Evolutionary conservation across 306 rosid genomes (phyloP), one percentile per base, ranked within the genome.

Genomic region (Argentina anserina): DNA sequence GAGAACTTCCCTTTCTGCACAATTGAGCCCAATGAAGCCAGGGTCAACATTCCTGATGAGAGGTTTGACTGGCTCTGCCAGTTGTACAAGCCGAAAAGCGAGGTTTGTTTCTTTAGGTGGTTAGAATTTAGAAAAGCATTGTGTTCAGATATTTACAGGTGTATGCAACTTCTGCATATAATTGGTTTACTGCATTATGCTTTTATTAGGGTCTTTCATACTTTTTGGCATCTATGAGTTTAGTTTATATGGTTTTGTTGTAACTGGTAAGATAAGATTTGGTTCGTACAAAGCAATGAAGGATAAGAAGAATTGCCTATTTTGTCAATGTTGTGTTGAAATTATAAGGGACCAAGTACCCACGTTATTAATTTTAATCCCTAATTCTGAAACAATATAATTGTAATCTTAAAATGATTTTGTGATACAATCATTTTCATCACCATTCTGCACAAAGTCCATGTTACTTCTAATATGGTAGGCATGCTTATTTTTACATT

Each of bases 1-100:
- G 99, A 95, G 84, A 95, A 95, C 81, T 95, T 95, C 83, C 99
- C 99, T 20, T 95, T 95, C 81, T 95, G 99, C 84, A 95, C 99
- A 65, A 95, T 95, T 78, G 99, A 95, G 69, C 99, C 99, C 59
- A 91, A 95, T 78, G 99, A 95, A 78, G 99, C 99, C 9, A 85
- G 99, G 62, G 99, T 92, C 37, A 72, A 95, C 76, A 86, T 95
- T 39, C 99, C 99, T 0, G 99, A 95, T 42, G 99, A 95, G 79
- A 87, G 97, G 23, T 95, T 91, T 59, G 97, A 95, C 81, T 95
- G 99, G 97, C 99, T 95, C 72, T 92, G 97, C 81, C 88, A 87
- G 67, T 78, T 84, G 34, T 87, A 29, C 92, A 95, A 91, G 87
- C 99, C 99, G 3, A 95, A 95, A 81, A 95, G 97, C 39, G 97